These are phyloP conservation scores for Kuraishia borneana DNA, from an alignment of 805 yeast species.

Conservation along the genomic window DNA sequence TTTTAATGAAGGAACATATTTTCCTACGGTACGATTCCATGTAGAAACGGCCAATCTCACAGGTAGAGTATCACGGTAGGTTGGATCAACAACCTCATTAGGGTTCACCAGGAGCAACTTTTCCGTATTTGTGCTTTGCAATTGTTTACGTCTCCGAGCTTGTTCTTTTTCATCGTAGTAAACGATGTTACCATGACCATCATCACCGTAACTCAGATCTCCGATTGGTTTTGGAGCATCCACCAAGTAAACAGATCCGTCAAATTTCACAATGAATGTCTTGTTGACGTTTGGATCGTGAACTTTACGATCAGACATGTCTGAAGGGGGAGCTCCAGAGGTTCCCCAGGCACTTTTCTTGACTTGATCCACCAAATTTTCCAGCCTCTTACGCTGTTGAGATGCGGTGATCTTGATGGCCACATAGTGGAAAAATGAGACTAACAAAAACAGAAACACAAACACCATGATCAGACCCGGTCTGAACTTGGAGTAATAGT, in stretches of 20 bases:
- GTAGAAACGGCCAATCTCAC: slow-evolving; percentile 27
- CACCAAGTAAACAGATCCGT: slow-evolving; percentile 43
- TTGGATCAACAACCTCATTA: slow-evolving; percentile 35
- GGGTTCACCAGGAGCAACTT: slow-evolving; percentile 31
- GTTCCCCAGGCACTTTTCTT: slow-evolving; percentile 43
- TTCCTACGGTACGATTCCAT: slow-evolving; percentile 37
- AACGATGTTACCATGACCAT: slow-evolving; percentile 9
- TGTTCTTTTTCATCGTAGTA: slow-evolving; percentile 7
- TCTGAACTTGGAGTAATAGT: slow-evolving; percentile 54
- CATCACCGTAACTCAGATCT: slow-evolving; percentile 7
- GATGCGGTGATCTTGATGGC: slow-evolving; percentile 40
- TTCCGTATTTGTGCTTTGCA: slow-evolving; percentile 5
- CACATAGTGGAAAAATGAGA: slow-evolving; percentile 47
- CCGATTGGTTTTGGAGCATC: slow-evolving; percentile 23
- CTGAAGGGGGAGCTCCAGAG: slow-evolving; percentile 29
- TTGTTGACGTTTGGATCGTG: slow-evolving; percentile 30
- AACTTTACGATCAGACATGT: slow-evolving; percentile 34
- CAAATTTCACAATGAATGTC: slow-evolving; percentile 41
- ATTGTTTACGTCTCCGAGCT: slow-evolving; percentile 8
- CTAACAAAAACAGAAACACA: slow-evolving; percentile 35
- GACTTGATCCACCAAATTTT: slow-evolving; percentile 35
- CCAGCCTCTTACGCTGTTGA: slow-evolving; percentile 50
- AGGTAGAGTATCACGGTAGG: slow-evolving; percentile 35
- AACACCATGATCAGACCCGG: slow-evolving; percentile 51
- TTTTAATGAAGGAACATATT: slow-evolving; percentile 8